Evolutionary conservation across 148 eudicot genomes (phyloP).

Genomic region (Amaranthus hypochondriacus): DNA sequence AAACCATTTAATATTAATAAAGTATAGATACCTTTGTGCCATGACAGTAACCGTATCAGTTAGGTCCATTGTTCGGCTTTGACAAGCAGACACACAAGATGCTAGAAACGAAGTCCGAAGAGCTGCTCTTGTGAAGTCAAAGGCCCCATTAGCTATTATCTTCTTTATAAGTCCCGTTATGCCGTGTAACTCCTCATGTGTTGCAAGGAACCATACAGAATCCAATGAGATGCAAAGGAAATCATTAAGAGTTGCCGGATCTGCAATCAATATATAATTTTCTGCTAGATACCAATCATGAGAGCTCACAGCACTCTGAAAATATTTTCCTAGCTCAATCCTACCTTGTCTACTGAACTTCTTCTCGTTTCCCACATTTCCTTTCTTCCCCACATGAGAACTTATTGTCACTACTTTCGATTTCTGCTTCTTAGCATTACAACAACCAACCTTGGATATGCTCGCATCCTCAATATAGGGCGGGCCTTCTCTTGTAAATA

Average conservation of each 20-base stretch:
- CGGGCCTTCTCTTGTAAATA: slow-evolving; percentile 71
- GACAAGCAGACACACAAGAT: slow-evolving; percentile 96
- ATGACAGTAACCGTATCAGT: slow-evolving; percentile 87
- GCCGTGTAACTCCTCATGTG: slow-evolving; percentile 62
- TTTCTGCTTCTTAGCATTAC: slow-evolving; percentile 51
- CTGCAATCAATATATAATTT: slow-evolving; percentile 66
- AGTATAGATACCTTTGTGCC: slow-evolving; percentile 67
- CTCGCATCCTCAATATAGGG: slow-evolving; percentile 40
- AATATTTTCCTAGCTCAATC: slow-evolving; percentile 64
- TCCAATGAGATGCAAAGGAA: slow-evolving; percentile 89
- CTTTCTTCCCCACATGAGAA: slow-evolving; percentile 40
- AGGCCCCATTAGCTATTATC: slow-evolving; percentile 70
- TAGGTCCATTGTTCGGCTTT: slow-evolving; percentile 89
- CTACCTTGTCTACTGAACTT: slow-evolving; percentile 84
- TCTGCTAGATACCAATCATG: slow-evolving; percentile 86
- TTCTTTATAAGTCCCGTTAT: slow-evolving; percentile 68
- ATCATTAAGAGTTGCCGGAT: slow-evolving; percentile 79
- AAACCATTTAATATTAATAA: neutral
- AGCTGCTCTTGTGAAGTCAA: slow-evolving; percentile 94
- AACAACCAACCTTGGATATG: slow-evolving; percentile 33
- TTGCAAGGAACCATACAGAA: slow-evolving; percentile 89
- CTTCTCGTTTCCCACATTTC: slow-evolving; percentile 39
- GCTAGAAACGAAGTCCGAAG: slow-evolving; percentile 97
- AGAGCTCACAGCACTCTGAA: slow-evolving; percentile 75
- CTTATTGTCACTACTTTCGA: slow-evolving; percentile 32